A percentile compares a stretch with the other conserved stretches of the same genome.
Evolutionary conservation across 2,329 filamentous ascomycete species (phyloP).

Genomic region (Lasiodiplodia citricola): DNA sequence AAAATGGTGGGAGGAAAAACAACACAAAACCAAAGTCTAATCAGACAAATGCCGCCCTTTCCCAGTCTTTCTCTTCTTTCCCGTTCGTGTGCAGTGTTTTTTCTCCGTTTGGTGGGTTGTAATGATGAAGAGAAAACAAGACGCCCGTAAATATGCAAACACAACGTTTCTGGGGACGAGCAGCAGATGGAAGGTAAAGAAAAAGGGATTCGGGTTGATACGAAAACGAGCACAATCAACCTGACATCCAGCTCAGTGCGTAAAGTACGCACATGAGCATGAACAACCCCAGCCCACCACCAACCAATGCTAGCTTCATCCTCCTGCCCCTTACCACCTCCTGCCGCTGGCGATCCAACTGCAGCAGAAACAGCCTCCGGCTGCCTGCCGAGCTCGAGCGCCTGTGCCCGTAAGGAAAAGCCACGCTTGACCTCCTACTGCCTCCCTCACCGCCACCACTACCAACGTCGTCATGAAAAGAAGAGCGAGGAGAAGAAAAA

Average conservation of each 20-base stretch:
- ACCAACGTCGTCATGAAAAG: constrained; percentile 11
- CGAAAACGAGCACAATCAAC: constrained; percentile 1
- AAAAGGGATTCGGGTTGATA: constrained; percentile 1
- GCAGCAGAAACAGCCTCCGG: constrained; percentile 4
- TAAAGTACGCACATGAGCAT: constrained; percentile 25
- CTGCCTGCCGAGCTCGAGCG: constrained; percentile 11
- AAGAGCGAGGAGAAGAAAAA: constrained; percentile 4
- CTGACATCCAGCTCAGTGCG: constrained; percentile 21
- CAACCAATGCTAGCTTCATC: constrained; percentile 9
- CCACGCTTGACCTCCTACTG: constrained; percentile 9
- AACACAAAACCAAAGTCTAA: constrained; percentile 11
- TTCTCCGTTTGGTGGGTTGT: not conserved
- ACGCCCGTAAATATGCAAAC: constrained; percentile 12
- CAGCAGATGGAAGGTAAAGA: not conserved
- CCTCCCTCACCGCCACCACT: not conserved
- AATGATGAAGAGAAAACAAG: not conserved
- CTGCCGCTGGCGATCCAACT: constrained; percentile 17
- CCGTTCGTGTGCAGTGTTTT: not conserved
- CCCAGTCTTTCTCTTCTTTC: not conserved
- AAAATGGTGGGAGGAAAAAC: not conserved
- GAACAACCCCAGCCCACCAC: constrained; percentile 23
- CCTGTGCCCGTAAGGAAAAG: constrained; percentile 12
- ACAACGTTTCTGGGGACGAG: not conserved
- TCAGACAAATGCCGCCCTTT: constrained; percentile 12
- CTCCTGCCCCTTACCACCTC: constrained; percentile 4